Evolutionary conservation across 73 alveolate species (phyloP).

Genomic region (Tetrahymena borealis): DNA sequence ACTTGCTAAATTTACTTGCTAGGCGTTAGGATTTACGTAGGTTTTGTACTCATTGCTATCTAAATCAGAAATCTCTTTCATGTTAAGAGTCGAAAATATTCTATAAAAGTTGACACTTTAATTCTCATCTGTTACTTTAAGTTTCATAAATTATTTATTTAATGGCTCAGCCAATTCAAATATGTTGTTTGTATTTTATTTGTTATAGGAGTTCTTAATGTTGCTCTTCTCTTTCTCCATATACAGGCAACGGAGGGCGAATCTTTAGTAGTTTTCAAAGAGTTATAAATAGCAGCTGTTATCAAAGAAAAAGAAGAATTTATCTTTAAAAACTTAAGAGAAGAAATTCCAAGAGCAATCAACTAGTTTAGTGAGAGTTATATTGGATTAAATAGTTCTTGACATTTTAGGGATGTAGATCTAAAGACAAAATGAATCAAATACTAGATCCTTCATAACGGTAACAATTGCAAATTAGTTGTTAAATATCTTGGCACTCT

Average conservation of each 20-base stretch:
- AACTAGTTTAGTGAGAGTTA: neutral
- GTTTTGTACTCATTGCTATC: neutral
- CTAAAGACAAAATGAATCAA: neutral
- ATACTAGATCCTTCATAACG: neutral
- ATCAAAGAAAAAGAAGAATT: neutral
- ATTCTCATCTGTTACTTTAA: neutral
- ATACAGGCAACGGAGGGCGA: neutral
- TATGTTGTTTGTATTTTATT: too few relatives aligned
- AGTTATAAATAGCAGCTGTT: neutral
- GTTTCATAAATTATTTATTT: neutral
- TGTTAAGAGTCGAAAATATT: neutral
- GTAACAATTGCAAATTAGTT: neutral
- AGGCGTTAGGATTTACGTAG: neutral
- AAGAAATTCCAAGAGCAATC: neutral
- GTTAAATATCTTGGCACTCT: neutral
- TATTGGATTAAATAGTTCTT: neutral
- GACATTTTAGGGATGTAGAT: neutral
- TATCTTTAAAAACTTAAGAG: neutral
- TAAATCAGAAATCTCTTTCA: neutral
- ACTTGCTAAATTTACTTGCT: neutral
- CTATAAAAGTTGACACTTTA: neutral
- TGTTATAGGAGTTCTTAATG: too few relatives aligned
- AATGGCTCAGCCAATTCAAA: too few relatives aligned
- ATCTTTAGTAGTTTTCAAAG: neutral
- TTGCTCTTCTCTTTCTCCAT: too few relatives aligned